A percentile compares a stretch with the other conserved stretches of the same genome.
Evolutionary conservation across 495 filamentous ascomycete species (phyloP).

Genomic region (Penicillium samsonianum): DNA sequence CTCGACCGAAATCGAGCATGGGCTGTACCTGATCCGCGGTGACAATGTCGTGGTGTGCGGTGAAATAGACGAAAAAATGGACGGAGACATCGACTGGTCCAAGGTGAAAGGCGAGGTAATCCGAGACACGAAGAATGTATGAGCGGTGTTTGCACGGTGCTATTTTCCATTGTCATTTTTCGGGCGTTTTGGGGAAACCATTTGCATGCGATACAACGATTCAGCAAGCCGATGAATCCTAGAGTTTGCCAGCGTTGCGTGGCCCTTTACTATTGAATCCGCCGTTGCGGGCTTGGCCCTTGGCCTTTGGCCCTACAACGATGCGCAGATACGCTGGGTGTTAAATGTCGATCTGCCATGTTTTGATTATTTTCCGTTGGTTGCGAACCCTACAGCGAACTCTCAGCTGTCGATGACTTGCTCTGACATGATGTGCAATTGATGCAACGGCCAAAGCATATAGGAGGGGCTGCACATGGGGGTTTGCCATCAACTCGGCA

Average conservation of each 20-base stretch:
- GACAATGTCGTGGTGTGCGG: conserved; percentile 94
- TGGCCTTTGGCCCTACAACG: neutral
- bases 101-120: conserved; percentile 85
- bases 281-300: conserved; percentile 8
- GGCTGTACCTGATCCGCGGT: conserved; percentile 88
- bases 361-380: conserved; percentile 1
- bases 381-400: conserved; percentile 1
- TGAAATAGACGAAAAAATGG: conserved; percentile 83
- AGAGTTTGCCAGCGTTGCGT: conserved; percentile 8
- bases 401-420: conserved; percentile 2
- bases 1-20: conserved; percentile 78
- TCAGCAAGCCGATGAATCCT: conserved; percentile 9
- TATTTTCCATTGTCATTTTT: conserved; percentile 13
- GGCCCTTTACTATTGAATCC: neutral
- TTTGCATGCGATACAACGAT: conserved; percentile 22
- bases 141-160: conserved; percentile 28
- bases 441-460: conserved; percentile 9
- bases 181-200: conserved; percentile 22
- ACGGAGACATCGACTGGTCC: conserved; percentile 85
- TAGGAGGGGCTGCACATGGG: conserved; percentile 14
- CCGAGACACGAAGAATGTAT: conserved; percentile 76
- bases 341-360: conserved; percentile 4
- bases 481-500: conserved; percentile 15
- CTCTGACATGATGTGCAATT: conserved; percentile 3
- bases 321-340: neutral